phyloP scores from a whole-genome alignment of 495 filamentous ascomycete genomes.

The Penicillium coprophilum region DNA sequence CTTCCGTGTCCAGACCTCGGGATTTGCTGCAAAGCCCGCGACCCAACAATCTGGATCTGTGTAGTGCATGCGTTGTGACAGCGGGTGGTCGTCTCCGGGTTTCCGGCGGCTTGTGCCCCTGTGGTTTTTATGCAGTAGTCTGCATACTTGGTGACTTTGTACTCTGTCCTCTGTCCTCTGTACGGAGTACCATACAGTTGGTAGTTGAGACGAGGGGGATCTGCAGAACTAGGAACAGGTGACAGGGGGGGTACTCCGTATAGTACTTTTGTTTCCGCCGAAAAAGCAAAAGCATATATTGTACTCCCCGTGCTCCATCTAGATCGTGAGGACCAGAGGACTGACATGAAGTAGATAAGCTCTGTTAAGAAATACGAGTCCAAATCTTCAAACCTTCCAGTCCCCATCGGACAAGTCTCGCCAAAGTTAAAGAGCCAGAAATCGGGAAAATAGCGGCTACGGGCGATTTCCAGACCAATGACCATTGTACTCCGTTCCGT shows the following conservation, averaged over 20 bases:
- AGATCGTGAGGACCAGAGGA: not conserved
- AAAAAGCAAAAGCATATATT: not conserved
- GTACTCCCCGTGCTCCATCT: no score
- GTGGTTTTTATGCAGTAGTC: not conserved
- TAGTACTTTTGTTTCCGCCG: not conserved
- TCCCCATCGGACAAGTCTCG: not conserved
- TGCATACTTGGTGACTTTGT: not conserved
- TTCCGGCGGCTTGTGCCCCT: not conserved
- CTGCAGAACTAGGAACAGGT: not conserved
- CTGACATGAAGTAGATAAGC: not conserved
- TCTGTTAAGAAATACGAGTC: not conserved
- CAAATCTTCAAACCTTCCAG: not conserved
- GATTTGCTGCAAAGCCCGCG: slow-evolving; percentile 1
- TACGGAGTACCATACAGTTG: not conserved
- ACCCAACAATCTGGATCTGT: slow-evolving; percentile 2
- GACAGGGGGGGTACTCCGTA: not conserved
- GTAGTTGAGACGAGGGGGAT: not conserved
- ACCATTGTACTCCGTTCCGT: not conserved
- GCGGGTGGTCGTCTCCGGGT: slow-evolving; percentile 1
- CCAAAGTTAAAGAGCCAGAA: not conserved
- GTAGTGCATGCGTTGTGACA: not conserved
- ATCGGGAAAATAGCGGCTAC: not conserved
- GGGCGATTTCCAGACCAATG: not conserved
- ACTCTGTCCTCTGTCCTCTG: no score
- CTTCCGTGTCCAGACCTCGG: not conserved